These are phyloP conservation scores for Tetradesmus lagerheimii DNA, from an alignment of 139 green algal species.

Conservation along the genomic window DNA sequence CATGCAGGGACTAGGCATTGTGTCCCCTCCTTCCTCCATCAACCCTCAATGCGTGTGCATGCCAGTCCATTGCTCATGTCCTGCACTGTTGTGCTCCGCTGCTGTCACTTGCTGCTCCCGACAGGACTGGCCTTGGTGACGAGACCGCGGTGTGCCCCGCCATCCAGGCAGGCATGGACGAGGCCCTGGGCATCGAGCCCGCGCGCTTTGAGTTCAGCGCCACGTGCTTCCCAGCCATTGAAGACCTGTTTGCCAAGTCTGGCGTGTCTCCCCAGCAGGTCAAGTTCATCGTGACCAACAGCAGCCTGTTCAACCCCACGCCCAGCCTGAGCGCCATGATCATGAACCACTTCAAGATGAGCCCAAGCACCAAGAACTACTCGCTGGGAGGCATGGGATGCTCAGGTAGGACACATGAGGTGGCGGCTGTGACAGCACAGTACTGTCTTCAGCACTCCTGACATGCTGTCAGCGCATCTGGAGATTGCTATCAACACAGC, in stretches of 20 bases:
- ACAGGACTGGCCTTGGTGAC: conserved; percentile 34
- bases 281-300: conserved; percentile 97
- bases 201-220: conserved; percentile 90
- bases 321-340: conserved; percentile 95
- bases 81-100: neutral
- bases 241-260: conserved; percentile 72
- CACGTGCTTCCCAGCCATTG: conserved; percentile 82
- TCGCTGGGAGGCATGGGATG: conserved; percentile 95
- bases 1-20: too few species aligned
- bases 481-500: too few species aligned
- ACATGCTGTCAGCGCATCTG: too few species aligned
- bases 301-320: conserved; percentile 97
- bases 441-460: too few species aligned
- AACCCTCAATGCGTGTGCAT: too few species aligned
- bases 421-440: too few species aligned
- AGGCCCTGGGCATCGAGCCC: conserved; percentile 72
- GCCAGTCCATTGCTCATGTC: neutral
- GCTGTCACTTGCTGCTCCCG: neutral
- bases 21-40: too few species aligned
- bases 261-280: conserved; percentile 72
- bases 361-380: conserved; percentile 90
- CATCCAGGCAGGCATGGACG: conserved; percentile 12
- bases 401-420: conserved; percentile 16
- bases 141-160: conserved; percentile 28
- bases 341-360: conserved; percentile 83